These are phyloP conservation scores for Fraxinus anomala DNA, from an alignment of 257 asterid genomes.

Conservation along the genomic window DNA sequence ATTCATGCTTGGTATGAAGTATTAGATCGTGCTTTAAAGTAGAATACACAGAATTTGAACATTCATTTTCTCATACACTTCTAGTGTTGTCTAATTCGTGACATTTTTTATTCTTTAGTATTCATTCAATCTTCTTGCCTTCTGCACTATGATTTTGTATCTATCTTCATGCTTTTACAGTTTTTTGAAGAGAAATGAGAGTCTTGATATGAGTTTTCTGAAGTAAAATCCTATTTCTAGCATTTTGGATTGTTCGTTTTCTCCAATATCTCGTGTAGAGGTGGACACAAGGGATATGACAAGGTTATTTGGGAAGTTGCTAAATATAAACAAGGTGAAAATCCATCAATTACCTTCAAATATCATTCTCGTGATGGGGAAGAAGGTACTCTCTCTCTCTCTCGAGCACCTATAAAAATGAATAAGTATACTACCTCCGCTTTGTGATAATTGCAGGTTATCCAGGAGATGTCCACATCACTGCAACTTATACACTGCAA, in stretches of 20 bases:
- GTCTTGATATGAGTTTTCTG: neutral
- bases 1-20: neutral
- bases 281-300: slow-evolving; percentile 94
- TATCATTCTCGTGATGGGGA: slow-evolving; percentile 86
- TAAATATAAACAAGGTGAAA: slow-evolving; percentile 70
- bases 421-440: neutral
- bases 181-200: too few species aligned
- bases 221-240: neutral
- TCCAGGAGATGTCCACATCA: slow-evolving; percentile 78
- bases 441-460: slow-evolving; percentile 53
- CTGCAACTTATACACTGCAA: slow-evolving; percentile 82
- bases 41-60: neutral
- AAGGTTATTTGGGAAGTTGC: slow-evolving; percentile 95
- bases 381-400: slow-evolving; percentile 50
- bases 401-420: neutral
- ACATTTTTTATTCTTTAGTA: neutral
- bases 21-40: neutral
- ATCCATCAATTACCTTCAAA: slow-evolving; percentile 83
- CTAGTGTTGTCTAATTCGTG: neutral
- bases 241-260: too few species aligned
- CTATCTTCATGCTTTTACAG: too few species aligned
- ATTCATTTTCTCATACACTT: neutral
- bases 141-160: neutral
- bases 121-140: neutral
- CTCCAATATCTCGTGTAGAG: slow-evolving; percentile 33